A percentile compares a stretch with the other conserved stretches of the same genome.
These are phyloP conservation scores for Tremella fuciformis DNA, from an alignment of 768 basidiomycete species.

Conservation along the genomic window DNA sequence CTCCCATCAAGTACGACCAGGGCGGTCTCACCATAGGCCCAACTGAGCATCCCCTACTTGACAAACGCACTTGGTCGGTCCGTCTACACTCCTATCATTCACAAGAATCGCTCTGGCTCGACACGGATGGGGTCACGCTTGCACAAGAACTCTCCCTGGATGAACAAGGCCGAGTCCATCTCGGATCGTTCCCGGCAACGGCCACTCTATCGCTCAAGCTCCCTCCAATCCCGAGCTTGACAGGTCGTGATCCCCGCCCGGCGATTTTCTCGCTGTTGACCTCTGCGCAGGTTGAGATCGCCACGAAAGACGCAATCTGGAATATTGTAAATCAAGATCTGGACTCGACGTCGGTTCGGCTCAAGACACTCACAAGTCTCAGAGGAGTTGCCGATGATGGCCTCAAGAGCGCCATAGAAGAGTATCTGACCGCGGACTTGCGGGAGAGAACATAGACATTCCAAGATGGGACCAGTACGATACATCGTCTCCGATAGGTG, in stretches of 20 bases:
- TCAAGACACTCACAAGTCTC: too few species aligned
- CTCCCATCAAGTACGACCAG: conserved; percentile 3
- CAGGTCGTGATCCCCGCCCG: conserved; percentile 7
- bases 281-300: conserved; percentile 13
- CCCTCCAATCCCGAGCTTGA: background rate
- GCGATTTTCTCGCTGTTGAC: conserved; percentile 14
- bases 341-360: too few species aligned
- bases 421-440: too few species aligned
- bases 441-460: too few species aligned
- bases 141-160: background rate
- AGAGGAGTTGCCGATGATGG: too few species aligned
- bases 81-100: conserved; percentile 4
- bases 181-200: background rate
- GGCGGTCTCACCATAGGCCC: background rate
- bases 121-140: background rate
- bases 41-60: conserved; percentile 1
- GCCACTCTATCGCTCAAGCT: conserved; percentile 2
- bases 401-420: too few species aligned
- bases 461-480: too few species aligned
- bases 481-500: too few species aligned
- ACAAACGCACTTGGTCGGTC: conserved; percentile 7
- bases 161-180: background rate
- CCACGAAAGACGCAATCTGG: conserved; percentile 17
- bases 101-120: background rate
- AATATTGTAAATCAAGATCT: too few species aligned